Evolutionary conservation across 805 yeast species (phyloP).

Genomic region (Yarrowia porcina): DNA sequence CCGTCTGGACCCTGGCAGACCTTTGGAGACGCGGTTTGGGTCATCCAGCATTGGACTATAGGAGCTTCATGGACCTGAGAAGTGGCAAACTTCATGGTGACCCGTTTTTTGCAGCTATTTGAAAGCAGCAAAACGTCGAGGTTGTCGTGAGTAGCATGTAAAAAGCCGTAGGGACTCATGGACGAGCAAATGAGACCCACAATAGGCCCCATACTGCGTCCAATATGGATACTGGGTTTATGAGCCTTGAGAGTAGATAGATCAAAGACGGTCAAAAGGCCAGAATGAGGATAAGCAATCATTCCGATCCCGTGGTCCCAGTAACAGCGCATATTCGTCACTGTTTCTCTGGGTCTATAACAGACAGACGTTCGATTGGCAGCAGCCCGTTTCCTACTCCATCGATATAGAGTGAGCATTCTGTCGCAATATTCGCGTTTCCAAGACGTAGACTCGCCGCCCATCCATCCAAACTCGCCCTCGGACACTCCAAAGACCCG

Average conservation of each 20-base stretch:
- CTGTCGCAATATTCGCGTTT: slow-evolving; percentile 20
- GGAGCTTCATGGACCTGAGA: slow-evolving; percentile 17
- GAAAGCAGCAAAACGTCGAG: slow-evolving; percentile 10
- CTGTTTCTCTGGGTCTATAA: slow-evolving; percentile 9
- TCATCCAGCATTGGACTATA: slow-evolving; percentile 19
- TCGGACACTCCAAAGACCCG: slow-evolving; percentile 10
- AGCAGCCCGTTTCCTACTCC: slow-evolving; percentile 21
- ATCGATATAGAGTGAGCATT: slow-evolving; percentile 19
- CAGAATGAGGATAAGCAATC: slow-evolving; percentile 16
- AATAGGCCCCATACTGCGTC: slow-evolving; percentile 16
- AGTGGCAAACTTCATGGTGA: slow-evolving; percentile 4
- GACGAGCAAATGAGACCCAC: slow-evolving; percentile 5
- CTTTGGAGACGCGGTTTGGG: slow-evolving; percentile 9
- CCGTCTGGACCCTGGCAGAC: slow-evolving; percentile 14
- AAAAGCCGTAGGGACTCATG: slow-evolving; percentile 18
- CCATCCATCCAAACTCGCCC: slow-evolving; percentile 25
- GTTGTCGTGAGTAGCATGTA: slow-evolving; percentile 10
- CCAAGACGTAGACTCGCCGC: slow-evolving; percentile 13
- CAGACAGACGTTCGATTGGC: slow-evolving; percentile 2
- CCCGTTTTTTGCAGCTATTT: slow-evolving; percentile 9
- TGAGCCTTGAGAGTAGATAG: slow-evolving; percentile 12
- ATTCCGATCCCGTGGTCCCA: slow-evolving; percentile 16
- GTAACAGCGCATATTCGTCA: slow-evolving; percentile 2
- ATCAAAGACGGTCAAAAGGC: slow-evolving; percentile 1
- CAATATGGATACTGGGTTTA: slow-evolving; percentile 11